Base-by-base conservation (phyloP, 2,329 filamentous ascomycete genomes). In the Ilyonectria robusta region DNA sequence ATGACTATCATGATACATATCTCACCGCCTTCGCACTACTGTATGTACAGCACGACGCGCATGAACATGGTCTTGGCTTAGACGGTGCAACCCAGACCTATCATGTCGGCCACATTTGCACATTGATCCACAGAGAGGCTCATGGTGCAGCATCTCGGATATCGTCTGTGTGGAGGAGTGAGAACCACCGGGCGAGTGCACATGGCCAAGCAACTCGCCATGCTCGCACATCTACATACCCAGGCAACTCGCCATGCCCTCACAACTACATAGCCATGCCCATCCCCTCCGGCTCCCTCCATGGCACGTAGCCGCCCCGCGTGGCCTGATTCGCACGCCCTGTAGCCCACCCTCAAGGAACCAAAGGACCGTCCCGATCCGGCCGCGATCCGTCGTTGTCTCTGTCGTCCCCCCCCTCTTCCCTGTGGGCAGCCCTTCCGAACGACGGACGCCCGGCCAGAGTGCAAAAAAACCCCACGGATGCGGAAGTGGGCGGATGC, bases 341-440 rank as follows among this genome's bases (percentile, higher is more conserved):
- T n/a, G n/a, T 44, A 19, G 13, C 54, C 33, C 33, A 50, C 21
- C 21, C 21, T 40, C 29, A 46, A 55, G 62, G 61, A 31, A 37
- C 54, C 26, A 46, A 46, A 53, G 50, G 53, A 42, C 35, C 60
- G 60, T 60, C 51, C 62, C 57, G 57, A 65, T 50, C 53, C 44
- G 54, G 37, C 48, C 19, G 19, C 42, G 50, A 19, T 17, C 17
- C 31, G 23, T 8, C 35, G n/a, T 56, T 29, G 21, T 44, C n/a
- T 17, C 40, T 17, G 15, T 42, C 19, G 26, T 17, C 13, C 29
- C 10, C n/a, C 48, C 48, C 29, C 10, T 33, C 48, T 31, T n/a
- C n/a, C 40, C 3, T 9, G 6, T 35, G n/a, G 17, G 48, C 15
- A 35, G 48, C 11, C 29, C 3, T 35, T 7, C 33, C 29, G 35